Conservation (phyloP, 1,139 yeast species). For the Saccharomyces pastorianus region DNA sequence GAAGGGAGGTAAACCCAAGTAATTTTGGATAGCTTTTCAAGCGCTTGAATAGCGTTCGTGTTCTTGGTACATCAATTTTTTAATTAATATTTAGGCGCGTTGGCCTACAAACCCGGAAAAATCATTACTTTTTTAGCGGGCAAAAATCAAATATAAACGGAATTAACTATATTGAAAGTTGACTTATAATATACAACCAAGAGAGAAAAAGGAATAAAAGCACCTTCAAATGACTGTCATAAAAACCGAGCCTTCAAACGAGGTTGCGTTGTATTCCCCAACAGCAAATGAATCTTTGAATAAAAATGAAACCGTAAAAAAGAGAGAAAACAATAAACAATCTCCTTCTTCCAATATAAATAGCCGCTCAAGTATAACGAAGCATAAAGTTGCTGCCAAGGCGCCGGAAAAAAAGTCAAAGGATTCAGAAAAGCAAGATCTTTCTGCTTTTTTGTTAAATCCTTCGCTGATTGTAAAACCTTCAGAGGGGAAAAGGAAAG, state of each 20-base stretch:
- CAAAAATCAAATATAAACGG: too few species aligned
- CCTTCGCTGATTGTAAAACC: conserved; percentile 1
- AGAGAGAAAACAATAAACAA: neutral
- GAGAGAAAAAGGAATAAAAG: neutral
- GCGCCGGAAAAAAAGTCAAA: neutral
- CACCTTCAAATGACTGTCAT: neutral
- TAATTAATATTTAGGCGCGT: too few species aligned
- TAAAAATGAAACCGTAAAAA: neutral
- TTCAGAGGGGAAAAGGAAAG: conserved; percentile 1
- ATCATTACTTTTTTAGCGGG: too few species aligned
- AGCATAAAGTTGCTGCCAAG: neutral
- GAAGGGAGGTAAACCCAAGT: too few species aligned
- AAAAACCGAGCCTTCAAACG: neutral
- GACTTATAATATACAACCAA: neutral
- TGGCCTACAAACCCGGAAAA: too few species aligned
- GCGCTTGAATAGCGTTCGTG: too few species aligned
- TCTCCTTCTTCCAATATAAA: neutral
- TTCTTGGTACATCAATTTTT: too few species aligned
- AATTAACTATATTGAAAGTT: too few species aligned
- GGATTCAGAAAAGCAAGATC: neutral
- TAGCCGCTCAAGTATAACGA: neutral
- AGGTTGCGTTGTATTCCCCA: neutral
- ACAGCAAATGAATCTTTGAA: neutral
- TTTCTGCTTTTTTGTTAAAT: neutral
- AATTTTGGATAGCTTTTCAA: too few species aligned